A percentile compares a stretch with the other conserved stretches of the same genome.
Conservation (phyloP, 1,139 yeast genomes). For the Hemisphaericaspora xylanilytica region DNA sequence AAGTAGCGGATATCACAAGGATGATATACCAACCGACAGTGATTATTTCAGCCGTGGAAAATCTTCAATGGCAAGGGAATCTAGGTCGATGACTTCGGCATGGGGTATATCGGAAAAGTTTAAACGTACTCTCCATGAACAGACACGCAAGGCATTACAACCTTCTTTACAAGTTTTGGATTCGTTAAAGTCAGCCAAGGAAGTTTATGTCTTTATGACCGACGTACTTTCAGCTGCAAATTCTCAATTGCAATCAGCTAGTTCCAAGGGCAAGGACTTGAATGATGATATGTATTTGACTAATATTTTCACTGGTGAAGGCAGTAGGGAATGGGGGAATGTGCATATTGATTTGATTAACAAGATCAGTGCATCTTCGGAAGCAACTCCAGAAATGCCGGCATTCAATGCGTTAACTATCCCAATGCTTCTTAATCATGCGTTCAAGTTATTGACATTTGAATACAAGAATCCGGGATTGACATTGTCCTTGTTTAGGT, state of each 20-base stretch:
- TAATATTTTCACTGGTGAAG: constrained; percentile 6
- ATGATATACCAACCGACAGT: neutral
- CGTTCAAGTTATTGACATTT: constrained; percentile 25
- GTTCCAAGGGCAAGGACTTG: neutral
- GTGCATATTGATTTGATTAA: constrained; percentile 20
- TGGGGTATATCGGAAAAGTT: neutral
- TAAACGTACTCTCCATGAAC: constrained; percentile 1
- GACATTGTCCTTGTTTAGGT: constrained; percentile 36
- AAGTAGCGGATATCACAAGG: neutral
- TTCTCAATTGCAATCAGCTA: neutral
- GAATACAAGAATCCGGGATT: constrained; percentile 37
- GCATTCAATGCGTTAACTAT: constrained; percentile 33
- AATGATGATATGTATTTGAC: constrained; percentile 7
- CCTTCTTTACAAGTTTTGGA: constrained; percentile 26
- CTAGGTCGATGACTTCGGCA: neutral
- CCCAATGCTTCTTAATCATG: constrained; percentile 37
- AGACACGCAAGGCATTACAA: constrained; percentile 21
- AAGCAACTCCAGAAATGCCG: constrained; percentile 23
- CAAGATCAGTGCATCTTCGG: constrained; percentile 15
- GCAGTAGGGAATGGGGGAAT: constrained; percentile 13
- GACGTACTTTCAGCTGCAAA: neutral
- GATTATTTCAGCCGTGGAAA: neutral
- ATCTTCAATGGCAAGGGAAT: neutral
- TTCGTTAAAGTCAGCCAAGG: constrained; percentile 8
- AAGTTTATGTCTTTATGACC: constrained; percentile 8